Base-by-base conservation (phyloP, 1,139 yeast genomes). In the Nakaseomyces bracarensis region DNA sequence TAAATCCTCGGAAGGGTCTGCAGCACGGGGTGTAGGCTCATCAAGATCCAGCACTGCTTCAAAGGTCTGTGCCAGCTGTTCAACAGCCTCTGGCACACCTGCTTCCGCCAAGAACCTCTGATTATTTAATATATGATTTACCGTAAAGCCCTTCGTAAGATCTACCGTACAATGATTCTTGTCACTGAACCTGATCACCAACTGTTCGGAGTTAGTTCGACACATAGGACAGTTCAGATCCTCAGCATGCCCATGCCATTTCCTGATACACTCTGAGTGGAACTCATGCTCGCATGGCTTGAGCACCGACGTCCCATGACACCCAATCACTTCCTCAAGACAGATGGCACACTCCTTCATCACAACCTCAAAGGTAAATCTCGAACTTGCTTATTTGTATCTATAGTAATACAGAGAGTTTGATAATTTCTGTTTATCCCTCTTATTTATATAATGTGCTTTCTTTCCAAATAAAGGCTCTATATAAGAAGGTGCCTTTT, bases 341-440 rank as follows among this genome's bases (percentile, higher is more conserved):
- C 60, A 53, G 14, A 57, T 56, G 8, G 60, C 50, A 28, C 60
- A 56, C 33, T 47, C 60, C 43, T 70, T 65, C 34, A 30, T 30
- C 10, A 7, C 9, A 10, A 22, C 7, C 25, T 10, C n/a, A n/a
- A n/a, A n/a, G n/a, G n/a, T n/a, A n/a, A n/a, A n/a, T n/a, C n/a
- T n/a, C n/a, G 25, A 22, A 7, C 25, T 22, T 22, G 25, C 10
- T 22, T 22, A n/a, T n/a, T n/a, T n/a, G n/a, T n/a, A n/a, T n/a
- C n/a, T n/a, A n/a, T n/a, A n/a, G n/a, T n/a, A n/a, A n/a, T n/a
- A n/a, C n/a, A n/a, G n/a, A n/a, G n/a, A n/a, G n/a, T n/a, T n/a
- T n/a, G n/a, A n/a, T n/a, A n/a, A n/a, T n/a, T n/a, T n/a, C n/a
- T n/a, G n/a, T n/a, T n/a, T n/a, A n/a, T n/a, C n/a, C n/a, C n/a